phyloP scores from a whole-genome alignment of 352 stramenopile genomes.

The Pythium coloratum region DNA sequence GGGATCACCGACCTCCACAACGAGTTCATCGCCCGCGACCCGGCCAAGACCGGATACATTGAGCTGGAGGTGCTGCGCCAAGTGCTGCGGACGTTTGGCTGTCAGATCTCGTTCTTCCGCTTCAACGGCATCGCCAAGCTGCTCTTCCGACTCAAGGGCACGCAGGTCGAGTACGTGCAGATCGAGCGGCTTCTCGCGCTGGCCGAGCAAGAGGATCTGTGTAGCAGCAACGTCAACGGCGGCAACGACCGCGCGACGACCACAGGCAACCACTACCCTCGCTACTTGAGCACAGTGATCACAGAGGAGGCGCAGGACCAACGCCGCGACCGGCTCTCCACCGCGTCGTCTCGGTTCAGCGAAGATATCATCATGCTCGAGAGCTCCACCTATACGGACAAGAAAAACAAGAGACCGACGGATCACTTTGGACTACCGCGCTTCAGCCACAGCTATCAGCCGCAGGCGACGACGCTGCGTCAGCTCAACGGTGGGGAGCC shows the following conservation, averaged over 20 bases:
- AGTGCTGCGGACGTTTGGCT: constrained; percentile 18
- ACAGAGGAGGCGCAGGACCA: constrained; percentile 10
- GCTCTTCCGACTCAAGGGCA: constrained; percentile 22
- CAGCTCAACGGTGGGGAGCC: background rate
- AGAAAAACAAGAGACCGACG: constrained; percentile 1
- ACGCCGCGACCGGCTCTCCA: constrained; percentile 1
- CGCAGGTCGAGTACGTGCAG: constrained; percentile 20
- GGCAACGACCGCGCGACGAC: background rate
- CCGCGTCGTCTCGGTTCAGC: constrained; percentile 11
- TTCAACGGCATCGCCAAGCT: constrained; percentile 30
- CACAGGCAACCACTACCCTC: constrained; percentile 5
- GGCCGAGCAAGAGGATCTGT: constrained; percentile 6
- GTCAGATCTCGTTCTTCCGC: constrained; percentile 26
- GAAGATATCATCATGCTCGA: constrained; percentile 14
- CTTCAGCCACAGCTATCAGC: constrained; percentile 2
- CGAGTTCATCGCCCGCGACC: constrained; percentile 14
- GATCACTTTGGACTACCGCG: constrained; percentile 7
- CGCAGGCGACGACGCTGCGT: background rate
- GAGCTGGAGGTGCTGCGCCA: constrained; percentile 20
- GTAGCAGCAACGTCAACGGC: background rate
- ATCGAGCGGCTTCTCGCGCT: constrained; percentile 16
- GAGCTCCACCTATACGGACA: constrained; percentile 7
- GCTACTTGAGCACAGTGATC: constrained; percentile 9
- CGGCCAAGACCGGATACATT: constrained; percentile 3
- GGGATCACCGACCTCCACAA: constrained; percentile 5